Conservation (phyloP, 2,329 filamentous ascomycete species). For the Aspergillus flavus region DNA sequence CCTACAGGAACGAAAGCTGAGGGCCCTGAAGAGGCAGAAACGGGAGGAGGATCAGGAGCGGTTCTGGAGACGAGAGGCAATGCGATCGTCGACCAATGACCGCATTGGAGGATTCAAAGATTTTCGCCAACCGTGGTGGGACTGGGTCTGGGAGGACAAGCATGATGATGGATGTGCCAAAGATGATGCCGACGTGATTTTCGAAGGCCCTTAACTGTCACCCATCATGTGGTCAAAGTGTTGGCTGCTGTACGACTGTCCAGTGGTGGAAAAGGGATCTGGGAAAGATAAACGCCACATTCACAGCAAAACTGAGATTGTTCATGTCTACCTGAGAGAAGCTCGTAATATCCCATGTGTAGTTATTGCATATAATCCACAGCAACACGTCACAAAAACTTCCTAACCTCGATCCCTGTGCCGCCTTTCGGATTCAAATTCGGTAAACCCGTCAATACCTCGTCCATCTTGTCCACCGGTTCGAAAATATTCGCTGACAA, state of each 20-base stretch:
- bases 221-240: background rate
- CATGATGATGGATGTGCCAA: constrained; percentile 4
- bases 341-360: background rate
- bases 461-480: constrained; percentile 43
- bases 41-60: constrained; percentile 13
- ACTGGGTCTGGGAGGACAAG: constrained; percentile 27
- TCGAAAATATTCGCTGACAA: constrained; percentile 44
- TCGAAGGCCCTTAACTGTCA: constrained; percentile 2
- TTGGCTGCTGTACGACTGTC: background rate
- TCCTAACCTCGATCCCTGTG: constrained; percentile 18
- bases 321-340: background rate
- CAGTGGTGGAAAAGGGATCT: background rate
- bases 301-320: background rate
- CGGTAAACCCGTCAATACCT: constrained; percentile 43
- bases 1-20: constrained; percentile 16
- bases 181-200: constrained; percentile 10
- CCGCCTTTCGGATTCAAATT: constrained; percentile 40
- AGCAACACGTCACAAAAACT: background rate
- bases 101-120: constrained; percentile 18
- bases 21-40: constrained; percentile 11
- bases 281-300: background rate
- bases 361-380: background rate
- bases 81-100: constrained; percentile 13
- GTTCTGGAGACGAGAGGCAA: constrained; percentile 15
- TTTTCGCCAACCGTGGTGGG: constrained; percentile 24